These are phyloP conservation scores for Clarireedia hainanense DNA, from an alignment of 2,329 filamentous ascomycete genomes.

Conservation along the genomic window DNA sequence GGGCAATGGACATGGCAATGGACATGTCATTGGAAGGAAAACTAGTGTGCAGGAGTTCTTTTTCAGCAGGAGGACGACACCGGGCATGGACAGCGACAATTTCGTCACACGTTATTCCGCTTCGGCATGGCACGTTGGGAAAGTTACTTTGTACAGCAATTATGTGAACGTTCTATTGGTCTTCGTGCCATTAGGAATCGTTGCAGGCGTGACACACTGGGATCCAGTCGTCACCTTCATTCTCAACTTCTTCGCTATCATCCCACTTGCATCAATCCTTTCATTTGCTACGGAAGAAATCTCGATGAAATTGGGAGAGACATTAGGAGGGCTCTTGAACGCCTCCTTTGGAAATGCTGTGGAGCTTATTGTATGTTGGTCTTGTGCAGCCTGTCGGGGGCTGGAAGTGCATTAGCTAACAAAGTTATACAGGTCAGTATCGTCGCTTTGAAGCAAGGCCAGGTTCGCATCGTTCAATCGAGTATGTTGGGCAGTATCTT, in stretches of 20 bases:
- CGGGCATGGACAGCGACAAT: constrained; percentile 23
- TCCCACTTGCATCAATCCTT: constrained; percentile 43
- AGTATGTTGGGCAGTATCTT: constrained; percentile 95
- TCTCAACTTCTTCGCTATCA: constrained; percentile 52
- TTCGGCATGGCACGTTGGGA: constrained; percentile 19
- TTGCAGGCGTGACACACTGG: constrained; percentile 43
- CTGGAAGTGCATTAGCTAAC: not conserved
- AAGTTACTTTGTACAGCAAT: constrained; percentile 26
- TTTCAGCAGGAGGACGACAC: constrained; percentile 21
- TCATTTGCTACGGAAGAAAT: constrained; percentile 31
- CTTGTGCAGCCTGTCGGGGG: not conserved
- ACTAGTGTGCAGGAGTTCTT: constrained; percentile 20
- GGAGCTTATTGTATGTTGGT: constrained; percentile 40
- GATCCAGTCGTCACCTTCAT: constrained; percentile 47
- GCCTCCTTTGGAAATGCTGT: constrained; percentile 43
- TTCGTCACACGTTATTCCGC: constrained; percentile 18
- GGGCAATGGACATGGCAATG: constrained; percentile 10
- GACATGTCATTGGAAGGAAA: constrained; percentile 2
- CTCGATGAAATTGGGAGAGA: constrained; percentile 49
- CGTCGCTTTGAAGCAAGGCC: constrained; percentile 72
- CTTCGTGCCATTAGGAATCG: constrained; percentile 71
- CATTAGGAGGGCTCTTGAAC: constrained; percentile 47
- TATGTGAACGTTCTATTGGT: constrained; percentile 71
- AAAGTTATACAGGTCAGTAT: constrained; percentile 65
- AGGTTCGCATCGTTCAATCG: constrained; percentile 92